Conservation (phyloP, 2,329 filamentous ascomycete genomes). For the Calonectria pseudoreteaudii region DNA sequence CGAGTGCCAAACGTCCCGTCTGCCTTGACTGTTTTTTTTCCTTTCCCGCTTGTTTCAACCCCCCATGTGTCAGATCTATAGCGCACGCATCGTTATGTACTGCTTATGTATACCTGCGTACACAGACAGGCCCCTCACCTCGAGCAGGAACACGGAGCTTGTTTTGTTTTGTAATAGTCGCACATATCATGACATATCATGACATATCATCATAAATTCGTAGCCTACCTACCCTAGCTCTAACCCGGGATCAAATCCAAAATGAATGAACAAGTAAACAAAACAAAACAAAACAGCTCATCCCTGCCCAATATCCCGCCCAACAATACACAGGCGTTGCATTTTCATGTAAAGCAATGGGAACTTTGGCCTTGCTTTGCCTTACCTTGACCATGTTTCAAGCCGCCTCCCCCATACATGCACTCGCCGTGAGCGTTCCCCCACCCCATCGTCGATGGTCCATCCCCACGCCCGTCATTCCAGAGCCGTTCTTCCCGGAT, state of each 20-base stretch:
- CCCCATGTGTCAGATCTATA: neutral
- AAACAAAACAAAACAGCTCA: conserved; percentile 1
- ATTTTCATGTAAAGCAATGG: neutral
- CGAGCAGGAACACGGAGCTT: neutral
- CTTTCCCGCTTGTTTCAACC: conserved; percentile 1
- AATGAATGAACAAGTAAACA: neutral
- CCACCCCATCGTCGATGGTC: conserved; percentile 33
- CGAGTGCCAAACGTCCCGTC: neutral
- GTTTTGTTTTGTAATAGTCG: conserved; percentile 1
- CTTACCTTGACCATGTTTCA: conserved; percentile 21
- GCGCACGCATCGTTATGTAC: neutral
- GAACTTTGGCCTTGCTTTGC: neutral
- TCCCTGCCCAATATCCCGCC: neutral
- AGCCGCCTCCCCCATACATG: conserved; percentile 17
- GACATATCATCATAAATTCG: neutral
- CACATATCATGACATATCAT: neutral
- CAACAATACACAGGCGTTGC: neutral
- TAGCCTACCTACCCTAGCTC: neutral
- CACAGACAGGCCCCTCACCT: neutral
- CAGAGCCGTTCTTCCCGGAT: conserved; percentile 40
- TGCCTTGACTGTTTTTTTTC: neutral
- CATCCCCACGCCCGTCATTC: conserved; percentile 33
- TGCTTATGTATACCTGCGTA: neutral
- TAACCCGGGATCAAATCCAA: neutral
- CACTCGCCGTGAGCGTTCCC: neutral